Base-by-base conservation (phyloP, 768 basidiomycete genomes). In the Heimioporus sp. region DNA sequence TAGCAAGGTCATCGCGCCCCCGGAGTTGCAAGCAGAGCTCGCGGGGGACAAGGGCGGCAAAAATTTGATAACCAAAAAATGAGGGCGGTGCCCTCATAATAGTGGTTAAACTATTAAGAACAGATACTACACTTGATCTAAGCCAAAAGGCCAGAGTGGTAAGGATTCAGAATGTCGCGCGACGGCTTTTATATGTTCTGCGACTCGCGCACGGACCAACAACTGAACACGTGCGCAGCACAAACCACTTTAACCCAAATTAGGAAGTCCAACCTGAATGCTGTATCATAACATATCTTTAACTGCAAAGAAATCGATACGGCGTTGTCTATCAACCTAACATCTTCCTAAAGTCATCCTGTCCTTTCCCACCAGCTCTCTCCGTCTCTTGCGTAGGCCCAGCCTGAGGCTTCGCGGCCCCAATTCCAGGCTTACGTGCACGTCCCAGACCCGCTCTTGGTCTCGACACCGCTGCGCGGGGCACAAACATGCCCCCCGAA, bases 321-420 rank as follows among this genome's bases (percentile, higher is more conserved):
- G 20, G 39, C 17, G 5, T 19, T 10, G 34, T 37, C 39, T 11
- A 16, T 64, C 46, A 64, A 36, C 62, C 62, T 7, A 95, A 66
- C 86, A 95, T 86, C 63, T 85, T 90, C 51, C 93, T 76, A 67
- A 96, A 96, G 60, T 90, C 90, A 58, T 92, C 86, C 65, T 94
- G 92, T 28, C 72, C 76, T 48, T 68, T 66, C 37, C 60, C 47
- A 56, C 54, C 57, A 36, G 47, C 43, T 31, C 53, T 55, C 36
- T 17, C 32, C 7, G 43, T 24, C 46, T 58, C 59, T 39, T 42
- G 49, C n/a, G 57, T 51, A 5, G 60, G 52, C 9, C 67, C 49
- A 31, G 21, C 38, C 45, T 37, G 61, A 31, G 58, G 51, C 46
- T 56, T 57, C 16, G 43, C 2, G 16, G 52, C 58, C 44, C 65